Evolutionary conservation across 2,329 filamentous ascomycete species (phyloP).

Genomic region (Akanthomyces dipterigenus): DNA sequence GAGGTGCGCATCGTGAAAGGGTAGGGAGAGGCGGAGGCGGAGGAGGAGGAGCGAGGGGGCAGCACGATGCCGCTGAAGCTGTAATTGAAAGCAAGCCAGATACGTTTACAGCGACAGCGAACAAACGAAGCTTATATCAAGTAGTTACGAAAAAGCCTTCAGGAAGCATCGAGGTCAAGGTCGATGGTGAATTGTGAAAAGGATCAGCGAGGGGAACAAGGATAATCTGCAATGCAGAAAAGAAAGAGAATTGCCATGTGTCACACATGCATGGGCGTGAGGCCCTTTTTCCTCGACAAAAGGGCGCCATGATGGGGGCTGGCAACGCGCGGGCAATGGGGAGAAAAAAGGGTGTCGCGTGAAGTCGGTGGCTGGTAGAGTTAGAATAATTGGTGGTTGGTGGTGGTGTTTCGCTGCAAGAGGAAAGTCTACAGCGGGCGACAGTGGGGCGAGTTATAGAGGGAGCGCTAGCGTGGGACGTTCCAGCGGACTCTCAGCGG

Average conservation of each 20-base stretch:
- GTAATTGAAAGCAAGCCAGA: background rate
- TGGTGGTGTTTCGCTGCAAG: background rate
- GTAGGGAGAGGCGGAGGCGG: background rate
- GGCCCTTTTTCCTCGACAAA: constrained; percentile 7
- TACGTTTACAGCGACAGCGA: background rate
- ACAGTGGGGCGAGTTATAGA: background rate
- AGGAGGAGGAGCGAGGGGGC: background rate
- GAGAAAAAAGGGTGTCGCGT: background rate
- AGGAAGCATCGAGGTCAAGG: background rate
- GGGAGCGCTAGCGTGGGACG: background rate
- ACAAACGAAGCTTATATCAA: background rate
- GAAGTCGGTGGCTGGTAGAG: constrained; percentile 7
- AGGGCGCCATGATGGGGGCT: background rate
- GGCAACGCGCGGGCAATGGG: background rate
- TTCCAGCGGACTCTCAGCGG: background rate
- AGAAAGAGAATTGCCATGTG: background rate
- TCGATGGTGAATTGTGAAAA: background rate
- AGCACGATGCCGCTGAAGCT: background rate
- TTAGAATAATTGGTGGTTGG: constrained; percentile 6
- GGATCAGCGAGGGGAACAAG: background rate
- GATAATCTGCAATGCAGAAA: background rate
- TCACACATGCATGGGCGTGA: constrained; percentile 1
- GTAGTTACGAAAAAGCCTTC: background rate
- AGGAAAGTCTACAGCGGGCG: constrained; percentile 1
- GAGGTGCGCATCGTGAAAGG: constrained; percentile 23